Percentiles rank a stretch among this genome's conserved stretches.
These are phyloP conservation scores for Pichia norvegensis DNA, from an alignment of 1,139 yeast species.

Conservation along the genomic window DNA sequence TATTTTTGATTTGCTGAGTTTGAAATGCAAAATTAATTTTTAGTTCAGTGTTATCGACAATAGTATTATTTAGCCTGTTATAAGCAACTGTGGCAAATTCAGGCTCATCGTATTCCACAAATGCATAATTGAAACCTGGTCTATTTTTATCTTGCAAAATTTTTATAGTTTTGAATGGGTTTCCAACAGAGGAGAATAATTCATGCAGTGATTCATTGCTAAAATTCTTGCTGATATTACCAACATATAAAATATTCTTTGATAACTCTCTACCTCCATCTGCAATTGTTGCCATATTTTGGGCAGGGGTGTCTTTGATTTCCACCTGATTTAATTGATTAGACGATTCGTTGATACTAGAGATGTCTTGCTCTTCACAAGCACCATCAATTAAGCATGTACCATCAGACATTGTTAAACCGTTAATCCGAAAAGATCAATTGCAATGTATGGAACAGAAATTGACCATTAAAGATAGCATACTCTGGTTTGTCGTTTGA, in stretches of 20 bases:
- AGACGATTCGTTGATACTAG: slow-evolving; percentile 3
- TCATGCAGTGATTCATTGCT: slow-evolving; percentile 56
- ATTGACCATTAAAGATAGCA: no score
- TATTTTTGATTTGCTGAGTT: slow-evolving; percentile 51
- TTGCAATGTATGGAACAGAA: neutral
- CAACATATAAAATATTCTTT: slow-evolving; percentile 66
- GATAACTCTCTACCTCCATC: slow-evolving; percentile 80
- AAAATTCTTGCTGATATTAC: slow-evolving; percentile 60
- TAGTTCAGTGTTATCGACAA: slow-evolving; percentile 45
- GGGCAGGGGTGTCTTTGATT: neutral
- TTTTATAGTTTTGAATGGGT: slow-evolving; percentile 55
- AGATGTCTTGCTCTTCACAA: slow-evolving; percentile 5
- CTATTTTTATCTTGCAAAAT: slow-evolving; percentile 69
- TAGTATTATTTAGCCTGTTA: slow-evolving; percentile 47
- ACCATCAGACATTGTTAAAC: neutral
- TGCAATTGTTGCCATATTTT: slow-evolving; percentile 55
- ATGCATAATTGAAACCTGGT: slow-evolving; percentile 73
- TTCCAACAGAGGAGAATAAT: slow-evolving; percentile 49
- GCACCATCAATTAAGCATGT: neutral
- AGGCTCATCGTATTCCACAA: slow-evolving; percentile 61
- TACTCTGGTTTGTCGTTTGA: no score
- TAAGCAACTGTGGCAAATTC: slow-evolving; percentile 58
- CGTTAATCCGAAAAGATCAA: neutral
- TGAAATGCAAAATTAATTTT: slow-evolving; percentile 81
- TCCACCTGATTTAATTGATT: slow-evolving; percentile 4